Conservation (phyloP, 148 eudicot genomes). For the Hydrangea macrophylla region DNA sequence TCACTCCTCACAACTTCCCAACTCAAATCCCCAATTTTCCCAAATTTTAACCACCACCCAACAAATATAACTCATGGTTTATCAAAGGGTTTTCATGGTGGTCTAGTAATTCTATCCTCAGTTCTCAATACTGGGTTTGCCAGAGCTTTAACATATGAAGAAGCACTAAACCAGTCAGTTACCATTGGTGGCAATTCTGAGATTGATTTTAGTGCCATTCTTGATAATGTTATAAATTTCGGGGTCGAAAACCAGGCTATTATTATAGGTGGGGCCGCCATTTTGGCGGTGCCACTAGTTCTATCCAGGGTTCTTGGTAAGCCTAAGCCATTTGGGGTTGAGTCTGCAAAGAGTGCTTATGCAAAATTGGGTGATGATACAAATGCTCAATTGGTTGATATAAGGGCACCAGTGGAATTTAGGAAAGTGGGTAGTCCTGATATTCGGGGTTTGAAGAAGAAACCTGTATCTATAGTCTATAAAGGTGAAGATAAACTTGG, state of each 20-base stretch:
- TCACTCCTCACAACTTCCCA: constrained; percentile 32
- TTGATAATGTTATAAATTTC: constrained; percentile 46
- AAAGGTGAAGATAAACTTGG: constrained; percentile 75
- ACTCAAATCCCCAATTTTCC: constrained; percentile 32
- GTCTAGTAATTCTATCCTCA: constrained; percentile 60
- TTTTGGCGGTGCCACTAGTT: constrained; percentile 66
- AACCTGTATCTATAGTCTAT: constrained; percentile 58
- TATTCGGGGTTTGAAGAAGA: constrained; percentile 70
- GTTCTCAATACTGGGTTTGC: constrained; percentile 50
- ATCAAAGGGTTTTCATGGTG: constrained; percentile 38
- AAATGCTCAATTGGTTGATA: constrained; percentile 76
- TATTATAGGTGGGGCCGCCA: constrained; percentile 63
- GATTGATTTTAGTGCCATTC: constrained; percentile 51
- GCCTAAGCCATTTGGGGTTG: constrained; percentile 75
- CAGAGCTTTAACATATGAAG: constrained; percentile 77
- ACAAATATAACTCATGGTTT: constrained; percentile 23
- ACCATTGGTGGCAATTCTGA: constrained; percentile 35
- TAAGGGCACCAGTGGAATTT: constrained; percentile 55
- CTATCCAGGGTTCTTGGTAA: constrained; percentile 62
- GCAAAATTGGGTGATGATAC: constrained; percentile 72
- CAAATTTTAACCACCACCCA: constrained; percentile 27
- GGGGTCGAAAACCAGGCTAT: constrained; percentile 59
- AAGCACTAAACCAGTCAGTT: constrained; percentile 68
- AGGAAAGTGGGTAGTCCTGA: constrained; percentile 73
- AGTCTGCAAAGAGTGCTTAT: constrained; percentile 73